Base-by-base conservation (phyloP, 345 rosid genomes). In the Hirschfeldia incana region DNA sequence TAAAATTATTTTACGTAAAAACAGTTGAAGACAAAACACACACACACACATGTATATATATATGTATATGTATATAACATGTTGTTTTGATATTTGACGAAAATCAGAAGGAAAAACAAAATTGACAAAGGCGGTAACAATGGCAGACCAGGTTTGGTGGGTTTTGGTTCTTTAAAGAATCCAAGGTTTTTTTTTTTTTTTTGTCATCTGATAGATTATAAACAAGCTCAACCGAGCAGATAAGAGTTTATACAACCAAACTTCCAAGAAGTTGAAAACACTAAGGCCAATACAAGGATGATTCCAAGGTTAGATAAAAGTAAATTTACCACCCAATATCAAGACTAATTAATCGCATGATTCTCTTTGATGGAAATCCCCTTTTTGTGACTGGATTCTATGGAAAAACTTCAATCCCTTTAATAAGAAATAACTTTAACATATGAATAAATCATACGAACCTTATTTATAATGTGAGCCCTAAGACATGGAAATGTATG, bases 111-210 rank as follows among this genome's bases (percentile, higher is more conserved):
- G 34, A 16, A 37, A 42, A 63, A 30, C 3, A 15, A 67, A 75
- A 33, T 33, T 70, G 65, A 65, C 70, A 76, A 79, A 76, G 80
- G 65, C 68, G 76, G 80, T 75, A 75, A 57, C 75, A 80, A 80
- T 80, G 79, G 83, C 83, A 80, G 73, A 75, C 83, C 68, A 75
- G 17, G 69, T 70, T 65, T 75, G 73, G 80, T 80, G 83, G 76
- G 46, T 75, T 75, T 75, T 70, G 63, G n/a, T 70, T 70, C 76
- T 70, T 70, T 76, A 75, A 80, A 80, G 83, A 80, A 80, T 70
- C 83, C 80, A 75, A 75, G 72, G 80, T 80, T 55, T 21, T 21
- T 21, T 21, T 21, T 21, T 21, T 21, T 21, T 21, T 21, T 21
- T 21, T 21, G 21, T 21, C 21, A 21, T 21, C 21, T 21, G 1